A percentile compares a stretch with the other conserved stretches of the same genome.
Conservation (phyloP, 2,329 filamentous ascomycete genomes). For the Colletotrichum tropicicola region DNA sequence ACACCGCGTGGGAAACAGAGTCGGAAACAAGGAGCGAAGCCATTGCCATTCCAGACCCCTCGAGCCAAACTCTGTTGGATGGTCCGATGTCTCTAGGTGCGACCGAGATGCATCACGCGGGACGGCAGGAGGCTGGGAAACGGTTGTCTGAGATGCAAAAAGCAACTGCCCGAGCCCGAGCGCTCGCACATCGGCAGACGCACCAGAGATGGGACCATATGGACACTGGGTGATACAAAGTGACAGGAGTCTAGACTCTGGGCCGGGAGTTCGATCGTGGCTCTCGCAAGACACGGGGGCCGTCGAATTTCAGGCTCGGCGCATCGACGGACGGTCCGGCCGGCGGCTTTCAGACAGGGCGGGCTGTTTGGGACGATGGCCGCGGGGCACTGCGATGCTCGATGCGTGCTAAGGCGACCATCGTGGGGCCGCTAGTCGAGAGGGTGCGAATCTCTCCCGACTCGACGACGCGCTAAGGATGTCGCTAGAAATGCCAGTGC, state of each 20-base stretch:
- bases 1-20: too few relatives aligned
- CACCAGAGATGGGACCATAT: not conserved
- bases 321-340: not conserved
- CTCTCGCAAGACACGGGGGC: not conserved
- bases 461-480: too few relatives aligned
- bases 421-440: not conserved
- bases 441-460: slow-evolving; percentile 5
- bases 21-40: not conserved
- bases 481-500: too few relatives aligned
- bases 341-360: not conserved
- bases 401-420: not conserved
- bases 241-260: slow-evolving; percentile 8
- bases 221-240: not conserved
- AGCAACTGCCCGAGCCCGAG: slow-evolving; percentile 10
- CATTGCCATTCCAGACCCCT: not conserved
- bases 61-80: not conserved
- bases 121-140: slow-evolving; percentile 14
- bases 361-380: not conserved
- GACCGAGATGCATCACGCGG: slow-evolving; percentile 10
- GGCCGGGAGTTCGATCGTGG: not conserved
- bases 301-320: not conserved
- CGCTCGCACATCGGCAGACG: not conserved
- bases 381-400: not conserved
- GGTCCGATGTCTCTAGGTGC: slow-evolving; percentile 14
- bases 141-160: slow-evolving; percentile 22